Percentiles rank a stretch among this genome's conserved stretches.
Conservation (phyloP, 2,329 filamentous ascomycete species). For the Fusarium drepaniforme region DNA sequence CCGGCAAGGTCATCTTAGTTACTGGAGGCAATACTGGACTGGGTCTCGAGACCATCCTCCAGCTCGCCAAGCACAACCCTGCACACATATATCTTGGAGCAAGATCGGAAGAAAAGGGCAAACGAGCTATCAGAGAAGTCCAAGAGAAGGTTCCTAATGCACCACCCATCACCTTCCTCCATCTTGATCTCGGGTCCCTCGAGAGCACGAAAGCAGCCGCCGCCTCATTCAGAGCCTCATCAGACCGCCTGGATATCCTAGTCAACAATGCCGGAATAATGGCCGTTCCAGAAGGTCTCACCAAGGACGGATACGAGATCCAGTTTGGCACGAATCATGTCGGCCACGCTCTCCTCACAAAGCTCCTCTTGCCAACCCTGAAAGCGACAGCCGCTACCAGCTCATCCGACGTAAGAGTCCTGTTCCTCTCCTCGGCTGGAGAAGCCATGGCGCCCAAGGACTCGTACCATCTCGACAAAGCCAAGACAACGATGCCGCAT, state of each 20-base stretch:
- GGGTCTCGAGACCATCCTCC: conserved; percentile 19
- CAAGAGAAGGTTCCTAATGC: conserved; percentile 35
- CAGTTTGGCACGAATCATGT: conserved; percentile 64
- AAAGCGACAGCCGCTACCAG: conserved; percentile 40
- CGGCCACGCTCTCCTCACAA: conserved; percentile 60
- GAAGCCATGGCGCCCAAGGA: conserved; percentile 34
- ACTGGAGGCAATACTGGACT: conserved; percentile 84
- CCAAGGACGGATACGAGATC: conserved; percentile 58
- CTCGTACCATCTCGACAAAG: conserved; percentile 45
- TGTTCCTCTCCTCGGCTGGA: conserved; percentile 42
- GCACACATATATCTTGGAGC: conserved; percentile 39
- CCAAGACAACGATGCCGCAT: conserved; percentile 33
- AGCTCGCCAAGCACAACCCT: conserved; percentile 19
- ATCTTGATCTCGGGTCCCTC: conserved; percentile 60
- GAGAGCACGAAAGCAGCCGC: conserved; percentile 56
- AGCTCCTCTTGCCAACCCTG: conserved; percentile 50
- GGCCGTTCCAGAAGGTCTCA: conserved; percentile 2
- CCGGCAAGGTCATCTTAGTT: conserved; percentile 83
- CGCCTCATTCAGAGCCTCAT: conserved; percentile 47
- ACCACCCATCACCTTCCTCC: conserved; percentile 47
- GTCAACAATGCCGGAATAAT: conserved; percentile 8
- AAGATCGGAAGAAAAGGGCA: conserved; percentile 49
- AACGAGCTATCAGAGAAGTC: conserved; percentile 52
- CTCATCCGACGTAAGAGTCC: conserved; percentile 45
- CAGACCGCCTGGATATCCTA: conserved; percentile 48